Evolutionary conservation across 2,329 filamentous ascomycete species (phyloP).

Genomic region (Fusarium aywerte): DNA sequence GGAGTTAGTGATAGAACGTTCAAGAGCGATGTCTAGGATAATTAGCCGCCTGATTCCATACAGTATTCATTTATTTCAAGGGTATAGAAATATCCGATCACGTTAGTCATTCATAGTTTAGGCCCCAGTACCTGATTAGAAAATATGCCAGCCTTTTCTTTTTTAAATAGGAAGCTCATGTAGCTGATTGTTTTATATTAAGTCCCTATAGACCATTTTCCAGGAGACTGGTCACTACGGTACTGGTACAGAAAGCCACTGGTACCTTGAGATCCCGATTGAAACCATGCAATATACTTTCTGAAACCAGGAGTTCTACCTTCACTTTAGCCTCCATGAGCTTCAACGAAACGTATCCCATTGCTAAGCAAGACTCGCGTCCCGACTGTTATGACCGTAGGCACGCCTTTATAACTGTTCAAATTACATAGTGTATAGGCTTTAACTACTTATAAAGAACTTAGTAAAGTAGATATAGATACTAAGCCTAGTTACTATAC

Average conservation of each 20-base stretch:
- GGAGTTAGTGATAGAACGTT: slow-evolving; percentile 15
- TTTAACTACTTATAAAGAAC: no score
- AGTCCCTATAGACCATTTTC: background rate
- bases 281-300: slow-evolving; percentile 3
- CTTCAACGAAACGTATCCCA: background rate
- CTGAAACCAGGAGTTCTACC: background rate
- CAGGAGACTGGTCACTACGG: background rate
- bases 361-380: background rate
- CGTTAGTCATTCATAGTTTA: no score
- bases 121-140: no score
- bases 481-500: no score
- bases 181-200: no score
- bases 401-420: no score
- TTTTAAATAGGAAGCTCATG: no score
- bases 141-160: no score
- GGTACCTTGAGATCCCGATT: background rate
- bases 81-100: no score
- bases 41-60: background rate
- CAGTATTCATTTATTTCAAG: no score
- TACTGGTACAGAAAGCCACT: background rate
- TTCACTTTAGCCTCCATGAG: background rate
- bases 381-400: background rate
- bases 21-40: background rate
- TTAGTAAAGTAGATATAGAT: no score
- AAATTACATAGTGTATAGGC: no score